These are phyloP conservation scores for Alternaria atra DNA, from an alignment of 2,329 filamentous ascomycete genomes.

Conservation along the genomic window DNA sequence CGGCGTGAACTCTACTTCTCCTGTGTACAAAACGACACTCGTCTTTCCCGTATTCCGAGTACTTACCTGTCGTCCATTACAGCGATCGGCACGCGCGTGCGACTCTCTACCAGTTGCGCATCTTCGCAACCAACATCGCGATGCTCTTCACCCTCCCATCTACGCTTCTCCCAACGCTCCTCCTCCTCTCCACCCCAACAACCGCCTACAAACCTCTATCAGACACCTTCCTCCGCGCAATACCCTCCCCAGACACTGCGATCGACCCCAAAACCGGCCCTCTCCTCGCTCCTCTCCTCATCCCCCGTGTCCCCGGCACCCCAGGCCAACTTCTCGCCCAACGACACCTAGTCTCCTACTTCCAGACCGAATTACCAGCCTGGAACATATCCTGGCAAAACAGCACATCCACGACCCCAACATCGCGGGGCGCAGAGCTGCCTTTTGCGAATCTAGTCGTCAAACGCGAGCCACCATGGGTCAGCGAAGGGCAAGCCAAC, in stretches of 20 bases:
- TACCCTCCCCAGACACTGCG: slow-evolving; percentile 76
- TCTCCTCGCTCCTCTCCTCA: slow-evolving; percentile 85
- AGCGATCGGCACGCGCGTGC: background rate
- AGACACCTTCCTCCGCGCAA: slow-evolving; percentile 73
- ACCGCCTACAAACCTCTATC: slow-evolving; percentile 70
- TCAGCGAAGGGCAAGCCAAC: slow-evolving; percentile 75
- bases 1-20: background rate
- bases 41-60: background rate
- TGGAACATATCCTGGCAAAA: slow-evolving; percentile 90
- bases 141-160: slow-evolving; percentile 29
- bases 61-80: background rate
- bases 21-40: background rate
- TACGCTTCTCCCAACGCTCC: slow-evolving; percentile 1
- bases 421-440: slow-evolving; percentile 72
- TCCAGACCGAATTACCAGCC: slow-evolving; percentile 73
- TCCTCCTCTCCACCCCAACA: slow-evolving; percentile 21
- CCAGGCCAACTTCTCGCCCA: slow-evolving; percentile 76
- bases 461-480: slow-evolving; percentile 86
- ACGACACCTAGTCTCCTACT: slow-evolving; percentile 85
- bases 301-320: slow-evolving; percentile 88
- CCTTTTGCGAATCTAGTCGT: slow-evolving; percentile 90
- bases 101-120: background rate
- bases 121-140: background rate
- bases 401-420: slow-evolving; percentile 83
- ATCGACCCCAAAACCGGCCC: slow-evolving; percentile 80